Evolutionary conservation across 139 green algal species (phyloP), one percentile per base, ranked within the genome.

Genomic region (Picochlorum sp.): DNA sequence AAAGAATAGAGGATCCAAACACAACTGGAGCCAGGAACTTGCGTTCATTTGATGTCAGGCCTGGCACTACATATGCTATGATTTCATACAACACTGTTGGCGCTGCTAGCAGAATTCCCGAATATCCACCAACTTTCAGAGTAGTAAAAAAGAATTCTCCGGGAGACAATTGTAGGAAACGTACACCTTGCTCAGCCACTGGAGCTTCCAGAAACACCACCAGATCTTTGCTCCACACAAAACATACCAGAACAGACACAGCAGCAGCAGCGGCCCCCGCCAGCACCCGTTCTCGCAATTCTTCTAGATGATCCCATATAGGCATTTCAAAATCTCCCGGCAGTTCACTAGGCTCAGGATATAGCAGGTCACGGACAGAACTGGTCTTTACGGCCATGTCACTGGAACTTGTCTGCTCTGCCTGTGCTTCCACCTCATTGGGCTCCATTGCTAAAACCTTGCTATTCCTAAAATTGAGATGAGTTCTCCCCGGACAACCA

Each of bases 61-160:
- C 93, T 1, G 93, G 93, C 20, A 99, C 59, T 2, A 99, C 73
- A 59, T 96, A 99, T 1, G 89, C 88, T 30, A 94, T 85, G 47
- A 97, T 80, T 66, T 99, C 88, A 70, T 99, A 99, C 37, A 99
- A 59, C 9, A 98, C 79, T 2, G 92, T 91, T 40, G 93, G 93
- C 0, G 80, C 80, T 1, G 87, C 73, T 20, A 97, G 49, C 25
- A 99, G 78, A 12, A 99, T 64, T 16, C 93, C 93, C 0, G 79
- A 71, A 71, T 99, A 99, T 28, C 93, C 93, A 9, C 91, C 81
- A 54, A 93, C 89, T 83, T 97, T 97, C 55, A 99, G 70, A 0
- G 93, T 97, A n/a, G 92, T 98, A 78, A 99, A 99, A 76, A 99
- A 96, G 67, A 94, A 99, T 65, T 98, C 91, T 14, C 91, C 91